A percentile compares a stretch with the other conserved stretches of the same genome.
Evolutionary conservation across 2,329 filamentous ascomycete genomes (phyloP).

Genomic region (Ramularia collo-cygni): DNA sequence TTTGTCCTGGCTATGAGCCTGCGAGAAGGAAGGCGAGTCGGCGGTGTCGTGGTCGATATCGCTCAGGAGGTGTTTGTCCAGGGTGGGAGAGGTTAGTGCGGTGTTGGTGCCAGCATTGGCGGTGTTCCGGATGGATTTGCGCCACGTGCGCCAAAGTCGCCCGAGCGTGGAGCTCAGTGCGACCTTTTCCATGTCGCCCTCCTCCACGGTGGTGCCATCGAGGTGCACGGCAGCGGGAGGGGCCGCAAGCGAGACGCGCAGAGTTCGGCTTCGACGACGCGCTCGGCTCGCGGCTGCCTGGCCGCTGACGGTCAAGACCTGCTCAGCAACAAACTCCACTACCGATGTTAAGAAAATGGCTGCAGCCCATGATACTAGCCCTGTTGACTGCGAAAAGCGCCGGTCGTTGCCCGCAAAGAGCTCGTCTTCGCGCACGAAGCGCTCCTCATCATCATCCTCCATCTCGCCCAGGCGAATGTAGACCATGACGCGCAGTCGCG

Average conservation of each 20-base stretch:
- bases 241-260: slow-evolving; percentile 15
- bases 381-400: slow-evolving; percentile 42
- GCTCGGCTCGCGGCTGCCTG: slow-evolving; percentile 70
- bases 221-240: neutral
- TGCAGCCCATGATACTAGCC: slow-evolving; percentile 72
- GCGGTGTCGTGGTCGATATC: no score
- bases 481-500: slow-evolving; percentile 91
- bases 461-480: slow-evolving; percentile 94
- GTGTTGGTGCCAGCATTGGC: neutral
- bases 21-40: slow-evolving; percentile 8
- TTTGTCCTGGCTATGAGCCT: slow-evolving; percentile 10
- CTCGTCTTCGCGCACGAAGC: slow-evolving; percentile 73
- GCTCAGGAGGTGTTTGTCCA: no score
- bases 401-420: slow-evolving; percentile 55
- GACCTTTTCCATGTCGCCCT: slow-evolving; percentile 86
- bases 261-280: slow-evolving; percentile 33
- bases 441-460: slow-evolving; percentile 96
- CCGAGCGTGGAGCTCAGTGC: slow-evolving; percentile 84
- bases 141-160: slow-evolving; percentile 89
- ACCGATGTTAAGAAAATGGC: slow-evolving; percentile 96
- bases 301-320: slow-evolving; percentile 78
- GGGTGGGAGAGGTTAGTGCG: neutral
- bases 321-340: slow-evolving; percentile 87
- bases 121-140: slow-evolving; percentile 64
- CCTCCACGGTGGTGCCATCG: slow-evolving; percentile 54